Evolutionary conservation across 768 basidiomycete species (phyloP).

Genomic region (Boletus eberwhitei): DNA sequence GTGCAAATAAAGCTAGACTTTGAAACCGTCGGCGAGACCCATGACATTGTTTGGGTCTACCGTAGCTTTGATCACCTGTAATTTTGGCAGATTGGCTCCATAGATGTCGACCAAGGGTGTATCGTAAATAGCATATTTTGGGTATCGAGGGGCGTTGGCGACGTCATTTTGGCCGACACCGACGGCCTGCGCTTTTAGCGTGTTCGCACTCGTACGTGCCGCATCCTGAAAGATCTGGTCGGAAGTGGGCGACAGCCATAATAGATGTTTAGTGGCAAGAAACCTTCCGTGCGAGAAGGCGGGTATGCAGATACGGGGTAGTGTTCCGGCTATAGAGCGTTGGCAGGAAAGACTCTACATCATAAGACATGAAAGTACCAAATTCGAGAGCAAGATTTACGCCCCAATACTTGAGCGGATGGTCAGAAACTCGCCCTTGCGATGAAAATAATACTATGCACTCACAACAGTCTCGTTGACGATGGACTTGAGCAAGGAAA

Average conservation of each 20-base stretch:
- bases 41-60: slow-evolving; percentile 56
- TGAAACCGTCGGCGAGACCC: slow-evolving; percentile 58
- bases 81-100: slow-evolving; percentile 36
- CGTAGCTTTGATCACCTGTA: slow-evolving; percentile 38
- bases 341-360: slow-evolving; percentile 37
- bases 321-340: neutral
- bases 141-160: slow-evolving; percentile 40
- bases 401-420: neutral
- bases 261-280: slow-evolving; percentile 46
- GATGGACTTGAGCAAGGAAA: slow-evolving; percentile 10
- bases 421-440: neutral
- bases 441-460: slow-evolving; percentile 4
- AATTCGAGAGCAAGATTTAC: neutral
- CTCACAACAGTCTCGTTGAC: slow-evolving; percentile 9
- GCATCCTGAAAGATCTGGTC: slow-evolving; percentile 33
- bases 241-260: neutral
- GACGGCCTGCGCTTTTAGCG: slow-evolving; percentile 38
- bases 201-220: slow-evolving; percentile 33
- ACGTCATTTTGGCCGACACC: slow-evolving; percentile 39
- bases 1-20: slow-evolving; percentile 29
- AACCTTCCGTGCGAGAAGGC: slow-evolving; percentile 32
- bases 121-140: slow-evolving; percentile 52
- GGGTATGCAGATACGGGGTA: neutral
- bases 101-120: slow-evolving; percentile 48
- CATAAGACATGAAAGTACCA: neutral